Base-by-base conservation (phyloP, 352 stramenopile species). In the Peronospora destructor region DNA sequence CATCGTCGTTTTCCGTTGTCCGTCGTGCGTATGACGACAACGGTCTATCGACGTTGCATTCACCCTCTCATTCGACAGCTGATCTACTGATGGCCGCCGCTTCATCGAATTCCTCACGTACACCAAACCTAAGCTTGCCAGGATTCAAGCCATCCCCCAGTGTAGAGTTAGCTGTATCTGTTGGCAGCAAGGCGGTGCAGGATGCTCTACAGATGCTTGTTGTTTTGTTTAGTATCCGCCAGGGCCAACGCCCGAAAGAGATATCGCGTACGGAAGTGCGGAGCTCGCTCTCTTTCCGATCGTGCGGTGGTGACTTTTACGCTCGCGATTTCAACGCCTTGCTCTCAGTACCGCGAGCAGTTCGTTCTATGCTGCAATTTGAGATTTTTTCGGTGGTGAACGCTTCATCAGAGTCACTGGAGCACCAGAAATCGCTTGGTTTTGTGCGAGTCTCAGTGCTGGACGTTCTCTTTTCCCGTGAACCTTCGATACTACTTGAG, bases 191-290 rank as follows among this genome's bases (percentile, higher is more conserved):
- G 48, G 76, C 71, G 0, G 41, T 66, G 13, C 78, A 90, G 52
- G 75, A 91, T 38, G 53, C 73, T 9, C 62, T 66, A n/a, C 71
- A 88, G 25, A 87, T 90, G 73, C 33, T 91, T 12, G 68, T 94
- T 9, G 77, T 88, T 32, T 52, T 89, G 33, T 85, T 73, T 9
- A 71, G 49, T 11, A 73, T 87, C 21, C 45, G 57, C 2, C 64
- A 82, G 21, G 78, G 69, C 10, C 61, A 82, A 37, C 61, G 64
- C 1, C 64, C 63, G 12, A 57, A 65, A 37, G 78, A 92, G 45
- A 67, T 94, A 5, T 80, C 73, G 4, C 80, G 83, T 0, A 94
- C 83, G 2, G 83, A 94, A 51, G 78, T 91, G 44, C 71, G 87
- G 33, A 72, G 76, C 9, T 71, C 75, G 5, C 56, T 91, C n/a